A percentile compares a stretch with the other conserved stretches of the same genome.
phyloP scores from a whole-genome alignment of 352 stramenopile genomes.

The Hyaloperonospora brassicae region DNA sequence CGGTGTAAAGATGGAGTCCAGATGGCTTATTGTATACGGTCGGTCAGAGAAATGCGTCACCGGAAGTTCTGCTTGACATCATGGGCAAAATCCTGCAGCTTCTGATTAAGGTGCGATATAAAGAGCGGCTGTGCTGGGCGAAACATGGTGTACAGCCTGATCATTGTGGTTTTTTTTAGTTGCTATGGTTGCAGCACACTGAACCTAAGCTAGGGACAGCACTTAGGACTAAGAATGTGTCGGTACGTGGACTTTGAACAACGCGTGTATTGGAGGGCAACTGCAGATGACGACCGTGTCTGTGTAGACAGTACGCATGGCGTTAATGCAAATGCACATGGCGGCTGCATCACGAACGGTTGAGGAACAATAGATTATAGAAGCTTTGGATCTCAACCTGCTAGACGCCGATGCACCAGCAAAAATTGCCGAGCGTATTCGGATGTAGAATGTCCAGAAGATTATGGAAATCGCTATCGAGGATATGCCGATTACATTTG shows the following conservation, averaged over 20 bases:
- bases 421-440: conserved; percentile 81
- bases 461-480: conserved; percentile 88
- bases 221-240: conserved; percentile 55
- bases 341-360: conserved; percentile 63
- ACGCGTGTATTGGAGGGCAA: neutral
- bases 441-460: conserved; percentile 76
- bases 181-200: conserved; percentile 43
- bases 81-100: conserved; percentile 77
- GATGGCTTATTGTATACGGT: neutral
- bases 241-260: conserved; percentile 39
- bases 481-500: conserved; percentile 84
- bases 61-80: conserved; percentile 74
- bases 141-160: neutral
- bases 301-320: too few species aligned
- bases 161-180: too few species aligned
- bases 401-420: conserved; percentile 68
- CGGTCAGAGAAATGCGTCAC: conserved; percentile 40
- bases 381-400: conserved; percentile 59
- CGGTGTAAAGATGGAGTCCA: neutral
- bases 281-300: neutral
- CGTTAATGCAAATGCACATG: conserved; percentile 82
- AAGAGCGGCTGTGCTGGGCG: neutral
- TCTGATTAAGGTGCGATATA: conserved; percentile 36
- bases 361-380: conserved; percentile 71
- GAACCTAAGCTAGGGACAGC: conserved; percentile 61